phyloP scores from a whole-genome alignment of 2,329 filamentous ascomycete genomes.

The Venturia oleaginea region DNA sequence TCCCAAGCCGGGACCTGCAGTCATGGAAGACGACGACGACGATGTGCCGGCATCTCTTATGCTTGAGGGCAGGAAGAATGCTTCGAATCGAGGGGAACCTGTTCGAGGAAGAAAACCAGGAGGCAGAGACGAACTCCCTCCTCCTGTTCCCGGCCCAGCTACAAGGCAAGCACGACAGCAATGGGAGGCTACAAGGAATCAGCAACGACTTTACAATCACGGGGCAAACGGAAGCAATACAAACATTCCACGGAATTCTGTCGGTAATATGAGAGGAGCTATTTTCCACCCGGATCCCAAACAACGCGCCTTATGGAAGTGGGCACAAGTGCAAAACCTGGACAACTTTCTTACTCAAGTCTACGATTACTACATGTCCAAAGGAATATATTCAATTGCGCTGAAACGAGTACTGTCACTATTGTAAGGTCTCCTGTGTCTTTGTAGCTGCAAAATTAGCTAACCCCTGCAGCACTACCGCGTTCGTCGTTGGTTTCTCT shows the following conservation, averaged over 20 bases:
- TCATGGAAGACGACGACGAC: slow-evolving; percentile 43
- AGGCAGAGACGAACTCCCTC: slow-evolving; percentile 25
- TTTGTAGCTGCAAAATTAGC: slow-evolving; percentile 14
- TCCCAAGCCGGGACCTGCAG: slow-evolving; percentile 17
- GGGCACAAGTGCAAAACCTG: slow-evolving; percentile 83
- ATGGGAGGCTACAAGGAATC: slow-evolving; percentile 41
- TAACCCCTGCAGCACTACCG: slow-evolving; percentile 55
- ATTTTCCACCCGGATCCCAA: slow-evolving; percentile 42
- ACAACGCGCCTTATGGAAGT: slow-evolving; percentile 82
- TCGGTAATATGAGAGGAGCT: slow-evolving; percentile 6
- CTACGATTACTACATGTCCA: slow-evolving; percentile 54
- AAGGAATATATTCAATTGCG: slow-evolving; percentile 78
- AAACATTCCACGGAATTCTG: slow-evolving; percentile 11
- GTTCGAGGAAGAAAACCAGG: slow-evolving; percentile 11
- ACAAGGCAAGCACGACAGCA: slow-evolving; percentile 36
- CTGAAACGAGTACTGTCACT: slow-evolving; percentile 63
- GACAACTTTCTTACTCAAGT: slow-evolving; percentile 80
- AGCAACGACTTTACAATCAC: slow-evolving; percentile 35
- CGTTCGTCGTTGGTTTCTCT: slow-evolving; percentile 72
- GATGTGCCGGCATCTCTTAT: slow-evolving; percentile 56
- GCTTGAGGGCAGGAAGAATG: slow-evolving; percentile 35
- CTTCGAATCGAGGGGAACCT: slow-evolving; percentile 15
- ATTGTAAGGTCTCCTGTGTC: slow-evolving; percentile 42
- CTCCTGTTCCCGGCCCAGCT: slow-evolving; percentile 36
- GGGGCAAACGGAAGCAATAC: neutral